A percentile compares a stretch with the other conserved stretches of the same genome.
Conservation (phyloP, 768 basidiomycete genomes). For the Suillus paluster region DNA sequence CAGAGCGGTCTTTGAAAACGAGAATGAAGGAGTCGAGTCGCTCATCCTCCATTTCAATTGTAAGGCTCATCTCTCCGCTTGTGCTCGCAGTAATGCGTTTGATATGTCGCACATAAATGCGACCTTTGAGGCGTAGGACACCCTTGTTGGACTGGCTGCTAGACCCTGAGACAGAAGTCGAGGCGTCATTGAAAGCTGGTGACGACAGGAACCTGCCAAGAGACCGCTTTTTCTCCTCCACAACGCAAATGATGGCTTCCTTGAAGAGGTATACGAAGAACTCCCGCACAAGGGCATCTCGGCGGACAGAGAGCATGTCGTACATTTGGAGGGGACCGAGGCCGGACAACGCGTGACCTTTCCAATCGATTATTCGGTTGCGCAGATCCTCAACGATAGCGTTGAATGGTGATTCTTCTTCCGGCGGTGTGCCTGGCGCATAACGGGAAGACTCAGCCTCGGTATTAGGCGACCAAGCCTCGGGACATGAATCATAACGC, state of each 20-base stretch:
- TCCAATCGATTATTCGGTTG: slow-evolving; percentile 94
- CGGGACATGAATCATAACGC: slow-evolving; percentile 18
- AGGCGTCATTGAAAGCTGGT: slow-evolving; percentile 55
- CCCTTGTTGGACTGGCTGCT: slow-evolving; percentile 51
- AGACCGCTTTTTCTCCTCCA: slow-evolving; percentile 91
- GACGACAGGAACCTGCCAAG: slow-evolving; percentile 76
- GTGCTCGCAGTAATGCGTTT: slow-evolving; percentile 84
- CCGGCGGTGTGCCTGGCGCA: slow-evolving; percentile 29
- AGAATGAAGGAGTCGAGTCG: slow-evolving; percentile 92
- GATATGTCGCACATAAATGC: slow-evolving; percentile 96
- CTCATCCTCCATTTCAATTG: slow-evolving; percentile 98
- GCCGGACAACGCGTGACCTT: slow-evolving; percentile 88
- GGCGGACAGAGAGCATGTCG: slow-evolving; percentile 86
- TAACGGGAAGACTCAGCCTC: slow-evolving; percentile 38
- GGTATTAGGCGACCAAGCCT: slow-evolving; percentile 31
- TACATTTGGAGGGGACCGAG: slow-evolving; percentile 92
- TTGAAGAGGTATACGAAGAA: slow-evolving; percentile 97
- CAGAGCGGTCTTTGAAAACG: slow-evolving; percentile 89
- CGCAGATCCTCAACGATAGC: slow-evolving; percentile 89
- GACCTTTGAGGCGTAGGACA: slow-evolving; percentile 88
- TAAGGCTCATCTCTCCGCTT: slow-evolving; percentile 86
- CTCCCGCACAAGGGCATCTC: slow-evolving; percentile 88
- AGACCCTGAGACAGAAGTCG: slow-evolving; percentile 43
- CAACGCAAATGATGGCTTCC: slow-evolving; percentile 98
- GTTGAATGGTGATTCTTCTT: slow-evolving; percentile 78